These are phyloP conservation scores for Penicillium soppii DNA, from an alignment of 495 filamentous ascomycete genomes.

Conservation along the genomic window DNA sequence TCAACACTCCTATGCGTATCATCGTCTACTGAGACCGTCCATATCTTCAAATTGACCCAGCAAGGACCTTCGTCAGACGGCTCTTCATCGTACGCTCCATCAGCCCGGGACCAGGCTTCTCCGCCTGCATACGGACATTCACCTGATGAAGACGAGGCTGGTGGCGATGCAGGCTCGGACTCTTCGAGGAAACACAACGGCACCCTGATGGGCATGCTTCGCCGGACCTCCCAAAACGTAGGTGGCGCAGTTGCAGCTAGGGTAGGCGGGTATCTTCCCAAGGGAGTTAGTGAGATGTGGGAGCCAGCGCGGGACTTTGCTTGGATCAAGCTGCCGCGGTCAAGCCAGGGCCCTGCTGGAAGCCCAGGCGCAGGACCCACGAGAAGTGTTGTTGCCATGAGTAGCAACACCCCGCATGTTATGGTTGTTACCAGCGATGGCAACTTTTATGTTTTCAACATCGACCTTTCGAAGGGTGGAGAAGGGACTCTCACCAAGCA, in stretches of 20 bases:
- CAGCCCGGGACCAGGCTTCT: conserved; percentile 38
- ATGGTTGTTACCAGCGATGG: conserved; percentile 98
- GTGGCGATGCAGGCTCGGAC: conserved; percentile 30
- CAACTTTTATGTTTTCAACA: conserved; percentile 89
- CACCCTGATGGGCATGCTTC: conserved; percentile 82
- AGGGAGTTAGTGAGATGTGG: conserved; percentile 94
- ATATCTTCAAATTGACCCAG: conserved; percentile 79
- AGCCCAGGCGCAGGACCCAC: conserved; percentile 49
- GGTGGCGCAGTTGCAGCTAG: conserved; percentile 85
- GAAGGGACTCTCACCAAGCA: conserved; percentile 89
- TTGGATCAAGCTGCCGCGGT: conserved; percentile 87
- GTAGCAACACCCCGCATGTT: conserved; percentile 85
- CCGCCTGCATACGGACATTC: conserved; percentile 36
- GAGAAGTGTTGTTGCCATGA: conserved; percentile 92
- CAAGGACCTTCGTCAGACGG: conserved; percentile 33
- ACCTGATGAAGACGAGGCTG: conserved; percentile 36
- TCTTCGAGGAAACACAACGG: conserved; percentile 53
- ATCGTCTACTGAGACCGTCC: conserved; percentile 94
- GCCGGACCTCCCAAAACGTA: conserved; percentile 95
- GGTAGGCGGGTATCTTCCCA: conserved; percentile 87
- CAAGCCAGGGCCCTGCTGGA: conserved; percentile 34
- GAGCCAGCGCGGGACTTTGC: conserved; percentile 95
- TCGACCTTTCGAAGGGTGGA: conserved; percentile 94
- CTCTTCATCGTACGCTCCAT: conserved; percentile 31
- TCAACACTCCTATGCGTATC: conserved; percentile 93